Evolutionary conservation across 129 eudicot species (phyloP).

Genomic region (Helichrysum umbraculigerum): DNA sequence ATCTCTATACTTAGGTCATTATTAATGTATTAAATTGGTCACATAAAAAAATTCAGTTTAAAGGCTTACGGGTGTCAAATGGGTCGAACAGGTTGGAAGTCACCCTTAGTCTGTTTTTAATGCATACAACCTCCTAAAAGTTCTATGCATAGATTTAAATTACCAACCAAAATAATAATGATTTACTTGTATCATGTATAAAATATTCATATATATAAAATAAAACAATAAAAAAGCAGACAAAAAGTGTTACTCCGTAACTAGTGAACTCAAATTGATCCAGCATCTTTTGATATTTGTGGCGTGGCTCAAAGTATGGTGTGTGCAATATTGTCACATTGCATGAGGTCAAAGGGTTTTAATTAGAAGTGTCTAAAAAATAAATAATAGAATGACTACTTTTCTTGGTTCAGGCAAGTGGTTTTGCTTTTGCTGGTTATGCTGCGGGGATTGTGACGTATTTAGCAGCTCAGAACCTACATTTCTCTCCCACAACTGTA

Average conservation of each 20-base stretch:
- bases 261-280: neutral
- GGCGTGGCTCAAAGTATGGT: neutral
- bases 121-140: constrained; percentile 1
- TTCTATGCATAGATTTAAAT: neutral
- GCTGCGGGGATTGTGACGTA: constrained; percentile 94
- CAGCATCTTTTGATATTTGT: neutral
- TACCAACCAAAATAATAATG: neutral
- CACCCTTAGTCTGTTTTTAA: neutral
- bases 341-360: neutral
- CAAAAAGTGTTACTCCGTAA: neutral
- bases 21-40: neutral
- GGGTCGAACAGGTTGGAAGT: neutral
- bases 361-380: neutral
- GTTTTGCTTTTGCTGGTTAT: constrained; percentile 94
- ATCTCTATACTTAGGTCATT: neutral
- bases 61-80: neutral
- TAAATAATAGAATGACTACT: neutral
- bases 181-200: neutral
- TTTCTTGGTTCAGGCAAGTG: constrained; percentile 62
- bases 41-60: neutral
- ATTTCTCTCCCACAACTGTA: constrained; percentile 65
- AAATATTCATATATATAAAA: neutral
- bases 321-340: neutral
- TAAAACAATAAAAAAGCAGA: neutral
- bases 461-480: constrained; percentile 75